Conservation (phyloP, 2,329 filamentous ascomycete species). For the Fonsecaea nubica region DNA sequence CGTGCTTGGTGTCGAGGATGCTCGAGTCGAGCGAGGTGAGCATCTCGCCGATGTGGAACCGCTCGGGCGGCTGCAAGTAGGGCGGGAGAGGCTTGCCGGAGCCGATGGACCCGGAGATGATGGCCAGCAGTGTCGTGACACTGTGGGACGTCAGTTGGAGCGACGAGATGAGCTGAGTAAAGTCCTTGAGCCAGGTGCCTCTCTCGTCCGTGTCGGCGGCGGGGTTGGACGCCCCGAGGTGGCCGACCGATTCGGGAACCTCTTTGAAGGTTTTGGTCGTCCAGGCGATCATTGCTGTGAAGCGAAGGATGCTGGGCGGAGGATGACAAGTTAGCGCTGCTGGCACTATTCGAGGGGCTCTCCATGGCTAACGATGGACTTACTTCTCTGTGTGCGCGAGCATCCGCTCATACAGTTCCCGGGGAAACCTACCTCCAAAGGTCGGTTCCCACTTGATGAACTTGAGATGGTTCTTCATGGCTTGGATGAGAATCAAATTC, state of each 20-base stretch:
- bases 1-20: constrained; percentile 68
- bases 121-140: constrained; percentile 71
- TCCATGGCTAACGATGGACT: not conserved
- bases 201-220: constrained; percentile 19
- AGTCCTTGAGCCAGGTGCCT: constrained; percentile 64
- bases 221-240: constrained; percentile 25
- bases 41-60: constrained; percentile 65
- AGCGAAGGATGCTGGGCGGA: constrained; percentile 62
- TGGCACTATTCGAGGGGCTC: not conserved
- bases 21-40: constrained; percentile 65
- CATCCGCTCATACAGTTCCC: constrained; percentile 68
- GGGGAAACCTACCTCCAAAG: constrained; percentile 75
- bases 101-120: constrained; percentile 72
- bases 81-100: constrained; percentile 73
- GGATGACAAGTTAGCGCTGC: constrained; percentile 1
- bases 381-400: constrained; percentile 62
- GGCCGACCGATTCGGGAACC: constrained; percentile 14
- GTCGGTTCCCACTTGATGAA: constrained; percentile 75
- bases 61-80: constrained; percentile 69
- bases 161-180: constrained; percentile 64
- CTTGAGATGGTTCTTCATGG: constrained; percentile 66
- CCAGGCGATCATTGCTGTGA: constrained; percentile 71
- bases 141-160: constrained; percentile 71
- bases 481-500: constrained; percentile 69
- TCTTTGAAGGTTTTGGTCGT: constrained; percentile 62